Evolutionary conservation across 1,139 yeast species (phyloP), one percentile per base, ranked within the genome.

Genomic region (Yamadazyma dendronema): DNA sequence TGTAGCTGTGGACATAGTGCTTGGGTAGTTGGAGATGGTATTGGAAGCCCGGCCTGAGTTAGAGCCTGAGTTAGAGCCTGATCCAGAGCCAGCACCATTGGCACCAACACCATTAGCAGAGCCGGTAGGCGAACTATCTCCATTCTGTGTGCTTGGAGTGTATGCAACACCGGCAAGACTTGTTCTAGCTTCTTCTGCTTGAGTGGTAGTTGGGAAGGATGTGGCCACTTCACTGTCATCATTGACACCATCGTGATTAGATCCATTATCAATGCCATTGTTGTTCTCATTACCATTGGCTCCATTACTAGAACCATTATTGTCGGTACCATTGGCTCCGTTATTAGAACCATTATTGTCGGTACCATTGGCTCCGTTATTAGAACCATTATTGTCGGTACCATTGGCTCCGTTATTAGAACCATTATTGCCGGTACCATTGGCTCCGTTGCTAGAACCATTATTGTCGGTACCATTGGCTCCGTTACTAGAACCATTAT

Each of bases 251-350:
- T 19, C 9, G 22, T 6, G 6, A 19, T 9, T 9, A 9, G 22
- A 19, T 6, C 22, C 22, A 19, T 19, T 19, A 19, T 9, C 22
- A 19, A 7, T 19, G 9, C 22, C 22, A 19, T 19, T 19, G 9
- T 9, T 9, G 9, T 19, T 19, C 6, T 9, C 46, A 41, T n/a
- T 44, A 26, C 30, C 7, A 30, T 37, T 51, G 13, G 2, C n/a
- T n/a, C 38, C 22, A 4, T 12, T n/a, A 23, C 25, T 11, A 13
- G 28, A 8, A 27, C 16, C 25, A 16, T 12, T 28, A 34, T 19
- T 19, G 9, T 9, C 22, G 9, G 6, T 19, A 19, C 22, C 22
- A 9, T 9, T 19, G 9, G 22, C 8, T 7, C 22, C 22, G 9
- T 6, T 9, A 7, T 19, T 9, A 19, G 8, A 6, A 7, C 22